Evolutionary conservation across 768 basidiomycete species (phyloP), one percentile per base, ranked within the genome.

Genomic region (Boletus insuetus): DNA sequence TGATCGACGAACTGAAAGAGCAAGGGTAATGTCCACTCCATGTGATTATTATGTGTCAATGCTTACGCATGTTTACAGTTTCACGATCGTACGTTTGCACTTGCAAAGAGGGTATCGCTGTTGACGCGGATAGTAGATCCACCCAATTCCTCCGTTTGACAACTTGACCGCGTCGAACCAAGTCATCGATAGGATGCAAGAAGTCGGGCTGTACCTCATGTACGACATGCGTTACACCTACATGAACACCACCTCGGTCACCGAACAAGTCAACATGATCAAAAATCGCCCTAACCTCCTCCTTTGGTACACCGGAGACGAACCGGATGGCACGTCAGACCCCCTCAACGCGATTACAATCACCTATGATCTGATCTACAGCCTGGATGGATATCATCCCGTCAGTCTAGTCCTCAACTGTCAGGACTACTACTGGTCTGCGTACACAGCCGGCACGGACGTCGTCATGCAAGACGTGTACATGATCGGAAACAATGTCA

Each of bases 171-270:
- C 76, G 0, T 70, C 90, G 0, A 77, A 82, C 35, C 54, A 75
- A 46, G 82, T 89, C 26, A 64, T 91, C 8, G 84, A 89, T 62
- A 73, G 78, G 41, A 89, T 91, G 85, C 82, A 90, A 67, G 79
- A 85, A 56, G 82, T 84, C 0, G 82, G 80, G 0, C n/a, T 70
- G 11, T 92, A 86, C 63, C 76, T 91, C 51, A 90, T 91, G 83
- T 93, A 92, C 59, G 88, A 91, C 66, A 91, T 92, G 89, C 79
- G 89, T 46, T 75, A 49, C 79, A 81, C 80, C 6, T 91, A 90
- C 72, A 81, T 77, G 78, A 84, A 91, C 67, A 59, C 71, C 9
- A 78, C 82, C 7, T 76, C 79, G 2, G 84, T 91, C 26, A 81
- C 77, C 2, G 79, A 82, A 52, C 81, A 93, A 72, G 89, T 92